Evolutionary conservation across 345 rosid genomes (phyloP).

Genomic region (Salix arbutifolia): DNA sequence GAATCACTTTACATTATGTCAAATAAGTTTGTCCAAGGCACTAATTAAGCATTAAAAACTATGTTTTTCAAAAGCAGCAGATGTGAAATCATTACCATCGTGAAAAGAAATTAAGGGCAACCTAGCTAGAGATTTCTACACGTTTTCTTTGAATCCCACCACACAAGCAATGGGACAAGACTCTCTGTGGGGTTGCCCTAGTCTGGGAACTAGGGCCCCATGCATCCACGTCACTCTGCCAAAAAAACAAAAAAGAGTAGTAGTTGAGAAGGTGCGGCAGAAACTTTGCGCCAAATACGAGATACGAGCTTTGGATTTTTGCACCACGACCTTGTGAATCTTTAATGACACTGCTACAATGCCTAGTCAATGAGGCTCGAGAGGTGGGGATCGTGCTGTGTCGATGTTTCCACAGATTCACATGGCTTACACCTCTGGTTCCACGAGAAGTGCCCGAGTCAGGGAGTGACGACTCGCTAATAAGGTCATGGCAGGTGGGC

Average conservation of each 20-base stretch:
- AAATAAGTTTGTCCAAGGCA: not conserved
- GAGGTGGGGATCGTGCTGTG: not conserved
- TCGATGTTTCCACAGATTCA: conserved; percentile 8
- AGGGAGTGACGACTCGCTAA: not conserved
- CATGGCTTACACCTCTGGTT: conserved; percentile 27
- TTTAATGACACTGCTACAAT: not conserved
- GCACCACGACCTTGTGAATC: not conserved
- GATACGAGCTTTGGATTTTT: conserved; percentile 19
- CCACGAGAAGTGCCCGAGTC: not conserved
- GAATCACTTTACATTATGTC: not conserved
- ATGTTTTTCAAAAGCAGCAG: not conserved
- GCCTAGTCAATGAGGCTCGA: conserved; percentile 6
- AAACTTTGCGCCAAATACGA: conserved; percentile 27
- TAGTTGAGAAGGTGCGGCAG: conserved; percentile 25
- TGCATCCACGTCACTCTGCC: conserved; percentile 11
- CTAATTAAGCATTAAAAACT: not conserved
- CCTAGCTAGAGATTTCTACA: not conserved
- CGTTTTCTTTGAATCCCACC: conserved; percentile 4
- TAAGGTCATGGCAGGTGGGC: conserved; percentile 33
- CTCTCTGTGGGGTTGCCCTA: conserved; percentile 11
- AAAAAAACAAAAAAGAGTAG: conserved; percentile 16
- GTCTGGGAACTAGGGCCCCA: conserved; percentile 15
- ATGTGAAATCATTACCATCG: not conserved
- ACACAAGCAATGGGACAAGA: not conserved
- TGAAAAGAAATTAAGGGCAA: not conserved